Base-by-base conservation (phyloP, 306 rosid species). In the Castanea sativa region DNA sequence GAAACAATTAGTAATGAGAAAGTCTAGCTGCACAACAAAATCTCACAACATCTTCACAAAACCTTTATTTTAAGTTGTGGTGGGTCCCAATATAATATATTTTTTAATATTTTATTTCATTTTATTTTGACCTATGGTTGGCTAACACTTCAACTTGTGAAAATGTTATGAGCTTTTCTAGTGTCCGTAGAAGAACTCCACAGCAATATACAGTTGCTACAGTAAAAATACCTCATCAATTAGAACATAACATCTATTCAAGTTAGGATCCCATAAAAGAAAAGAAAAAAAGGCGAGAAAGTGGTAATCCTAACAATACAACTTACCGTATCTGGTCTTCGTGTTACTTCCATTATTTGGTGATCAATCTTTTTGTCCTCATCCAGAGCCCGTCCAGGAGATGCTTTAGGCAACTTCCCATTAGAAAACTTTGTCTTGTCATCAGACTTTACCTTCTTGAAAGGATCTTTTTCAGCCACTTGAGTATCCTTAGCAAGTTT, bases 251-350 rank as follows among this genome's bases (percentile, higher is more conserved):
- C 18, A 64, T 30, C 45, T 32, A 30, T 65, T 32, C 23, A 65
- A 16, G 21, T n/a, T 16, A 63, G 71, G 49, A 16, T 32, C 45
- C 5, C 19, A 33, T 6, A 2, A 18, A 65, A 16, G 14, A 16
- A 65, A 32, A 16, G 19, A 32, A 41, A 41, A 41, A 2, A 41
- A 41, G 11, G 45, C n/a, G 0, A 33, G 70, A 79, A 76, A 81
- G 80, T 38, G 49, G 85, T 59, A 70, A 77, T 78, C 75, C 75
- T 82, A 72, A 80, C 45, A 71, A 67, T 82, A 83, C 38, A 79
- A 89, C 97, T 93, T 91, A 95, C 94, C 71, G 78, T 80, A 10
- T 85, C 78, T 0, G 87, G 92, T 75, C 88, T 83, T 73, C 63
- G 81, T 65, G 94, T 73, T 74, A 89, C 92, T 77, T 91, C 88